Conservation (phyloP, 2,329 filamentous ascomycete genomes). For the Lachnellula hyalina region DNA sequence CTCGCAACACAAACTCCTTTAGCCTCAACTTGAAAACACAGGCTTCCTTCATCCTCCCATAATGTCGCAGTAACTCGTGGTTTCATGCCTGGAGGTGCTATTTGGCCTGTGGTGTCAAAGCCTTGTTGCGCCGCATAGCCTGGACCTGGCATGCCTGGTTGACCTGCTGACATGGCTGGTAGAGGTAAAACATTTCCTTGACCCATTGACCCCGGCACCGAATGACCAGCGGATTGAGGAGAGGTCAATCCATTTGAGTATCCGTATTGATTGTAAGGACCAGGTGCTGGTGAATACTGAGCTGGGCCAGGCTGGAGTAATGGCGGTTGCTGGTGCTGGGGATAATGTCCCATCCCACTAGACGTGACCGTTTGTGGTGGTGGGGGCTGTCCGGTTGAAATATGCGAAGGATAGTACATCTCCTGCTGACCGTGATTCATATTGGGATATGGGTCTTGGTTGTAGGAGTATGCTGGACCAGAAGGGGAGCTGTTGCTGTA, state of each 20-base stretch:
- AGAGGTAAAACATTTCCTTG: slow-evolving; percentile 65
- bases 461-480: slow-evolving; percentile 38
- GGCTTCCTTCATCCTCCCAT: slow-evolving; percentile 96
- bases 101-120: slow-evolving; percentile 83
- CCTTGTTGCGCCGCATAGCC: slow-evolving; percentile 44
- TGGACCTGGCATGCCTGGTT: slow-evolving; percentile 44
- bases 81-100: slow-evolving; percentile 91
- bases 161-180: slow-evolving; percentile 45
- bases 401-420: slow-evolving; percentile 79
- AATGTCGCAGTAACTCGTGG: slow-evolving; percentile 91
- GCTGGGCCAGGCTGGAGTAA: slow-evolving; percentile 67
- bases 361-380: slow-evolving; percentile 73
- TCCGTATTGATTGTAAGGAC: slow-evolving; percentile 61
- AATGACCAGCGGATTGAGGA: slow-evolving; percentile 63
- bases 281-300: slow-evolving; percentile 56
- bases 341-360: slow-evolving; percentile 67
- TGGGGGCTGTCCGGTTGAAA: slow-evolving; percentile 71
- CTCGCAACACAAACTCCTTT: slow-evolving; percentile 93
- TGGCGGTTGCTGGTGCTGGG: slow-evolving; percentile 68
- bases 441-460: slow-evolving; percentile 36
- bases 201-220: slow-evolving; percentile 66
- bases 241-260: slow-evolving; percentile 76
- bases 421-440: slow-evolving; percentile 84
- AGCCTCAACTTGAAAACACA: slow-evolving; percentile 97
- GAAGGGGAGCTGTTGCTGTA: slow-evolving; percentile 31